phyloP scores from a whole-genome alignment of 2,329 filamentous ascomycete genomes.

The Ophiostoma sp. region DNA sequence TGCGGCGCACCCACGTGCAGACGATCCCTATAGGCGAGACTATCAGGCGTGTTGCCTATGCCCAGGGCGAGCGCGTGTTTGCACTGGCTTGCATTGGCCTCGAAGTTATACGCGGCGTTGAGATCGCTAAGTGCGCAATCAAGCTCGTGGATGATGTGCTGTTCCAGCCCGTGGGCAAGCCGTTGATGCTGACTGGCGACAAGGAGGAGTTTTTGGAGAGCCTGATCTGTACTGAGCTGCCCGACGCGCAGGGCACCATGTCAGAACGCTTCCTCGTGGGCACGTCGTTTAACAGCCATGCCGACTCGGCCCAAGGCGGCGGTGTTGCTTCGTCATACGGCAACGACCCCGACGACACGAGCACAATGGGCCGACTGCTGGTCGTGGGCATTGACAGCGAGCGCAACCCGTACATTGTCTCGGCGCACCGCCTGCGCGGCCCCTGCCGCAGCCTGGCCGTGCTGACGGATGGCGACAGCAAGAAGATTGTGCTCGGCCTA shows the following conservation, averaged over 20 bases:
- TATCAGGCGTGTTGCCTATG: conserved; percentile 82
- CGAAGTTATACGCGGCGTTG: conserved; percentile 62
- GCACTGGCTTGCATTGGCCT: conserved; percentile 80
- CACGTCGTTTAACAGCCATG: conserved; percentile 67
- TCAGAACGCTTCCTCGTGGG: conserved; percentile 86
- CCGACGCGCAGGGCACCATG: conserved; percentile 48
- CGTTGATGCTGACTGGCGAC: conserved; percentile 53
- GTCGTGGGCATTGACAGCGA: conserved; percentile 68
- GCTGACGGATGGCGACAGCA: conserved; percentile 57
- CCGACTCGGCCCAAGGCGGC: conserved; percentile 36
- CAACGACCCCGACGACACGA: conserved; percentile 52
- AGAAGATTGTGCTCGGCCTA: conserved; percentile 72
- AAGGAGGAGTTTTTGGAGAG: conserved; percentile 71
- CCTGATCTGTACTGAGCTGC: conserved; percentile 70
- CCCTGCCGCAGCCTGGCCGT: conserved; percentile 74
- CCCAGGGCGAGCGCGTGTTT: conserved; percentile 70
- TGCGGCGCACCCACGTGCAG: conserved; percentile 83
- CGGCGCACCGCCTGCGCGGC: conserved; percentile 65
- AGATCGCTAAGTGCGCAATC: conserved; percentile 74
- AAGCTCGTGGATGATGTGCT: conserved; percentile 85
- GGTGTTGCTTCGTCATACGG: conserved; percentile 60
- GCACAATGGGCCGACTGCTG: conserved; percentile 12
- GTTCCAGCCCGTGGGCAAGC: conserved; percentile 69
- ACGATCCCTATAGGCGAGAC: conserved; percentile 74
- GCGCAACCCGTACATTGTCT: conserved; percentile 65